phyloP scores from a whole-genome alignment of 495 filamentous ascomycete genomes.

The Neurospora africana region DNA sequence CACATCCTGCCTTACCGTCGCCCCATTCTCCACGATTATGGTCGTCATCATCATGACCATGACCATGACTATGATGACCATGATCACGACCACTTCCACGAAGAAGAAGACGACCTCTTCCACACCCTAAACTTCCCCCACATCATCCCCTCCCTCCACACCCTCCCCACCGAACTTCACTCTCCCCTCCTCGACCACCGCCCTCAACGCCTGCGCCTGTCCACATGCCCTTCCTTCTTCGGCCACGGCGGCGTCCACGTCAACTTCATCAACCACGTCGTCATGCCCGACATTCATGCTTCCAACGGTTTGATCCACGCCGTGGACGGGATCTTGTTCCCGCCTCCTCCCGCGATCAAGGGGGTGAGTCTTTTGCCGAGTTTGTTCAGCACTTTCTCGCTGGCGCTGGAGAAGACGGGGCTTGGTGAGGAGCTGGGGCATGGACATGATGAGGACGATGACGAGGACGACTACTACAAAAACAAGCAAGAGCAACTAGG shows the following conservation, averaged over 20 bases:
- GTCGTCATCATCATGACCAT: background rate
- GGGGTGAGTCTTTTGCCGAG: slow-evolving; percentile 58
- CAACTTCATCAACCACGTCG: slow-evolving; percentile 61
- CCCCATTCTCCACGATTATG: background rate
- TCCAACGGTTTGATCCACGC: slow-evolving; percentile 76
- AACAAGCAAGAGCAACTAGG: background rate
- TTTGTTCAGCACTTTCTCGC: slow-evolving; percentile 65
- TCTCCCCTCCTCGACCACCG: slow-evolving; percentile 41
- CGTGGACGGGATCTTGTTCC: slow-evolving; percentile 59
- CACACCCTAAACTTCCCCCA: slow-evolving; percentile 61
- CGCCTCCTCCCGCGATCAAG: slow-evolving; percentile 50
- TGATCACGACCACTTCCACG: slow-evolving; percentile 8
- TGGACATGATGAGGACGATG: background rate
- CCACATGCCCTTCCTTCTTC: slow-evolving; percentile 34
- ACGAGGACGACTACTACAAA: background rate
- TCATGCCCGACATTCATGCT: slow-evolving; percentile 50
- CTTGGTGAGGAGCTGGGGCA: slow-evolving; percentile 28
- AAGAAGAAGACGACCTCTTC: slow-evolving; percentile 53
- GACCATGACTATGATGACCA: background rate
- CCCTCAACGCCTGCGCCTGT: slow-evolving; percentile 57
- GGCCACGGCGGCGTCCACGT: slow-evolving; percentile 41
- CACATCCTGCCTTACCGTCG: background rate
- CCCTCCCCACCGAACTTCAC: slow-evolving; percentile 57
- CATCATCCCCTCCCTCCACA: slow-evolving; percentile 49
- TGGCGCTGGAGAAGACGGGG: slow-evolving; percentile 60